Evolutionary conservation across 257 asterid genomes (phyloP), one percentile per base, ranked within the genome.

Genomic region (Hygrophila difformis): DNA sequence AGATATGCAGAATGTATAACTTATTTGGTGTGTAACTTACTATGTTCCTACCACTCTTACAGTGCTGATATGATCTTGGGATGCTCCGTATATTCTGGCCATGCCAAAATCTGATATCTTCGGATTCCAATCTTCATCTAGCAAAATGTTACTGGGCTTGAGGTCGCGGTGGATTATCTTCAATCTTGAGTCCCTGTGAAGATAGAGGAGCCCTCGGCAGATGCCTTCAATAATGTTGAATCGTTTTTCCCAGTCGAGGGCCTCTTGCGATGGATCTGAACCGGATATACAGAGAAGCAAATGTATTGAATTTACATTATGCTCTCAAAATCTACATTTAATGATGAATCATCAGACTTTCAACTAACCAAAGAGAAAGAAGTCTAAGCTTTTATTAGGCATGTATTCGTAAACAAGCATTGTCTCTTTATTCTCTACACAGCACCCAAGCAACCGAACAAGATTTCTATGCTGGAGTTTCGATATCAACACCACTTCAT

Each of bases 71-170:
- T 74, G 68, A 0, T 66, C 60, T 47, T 69, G 78, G 22, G 70
- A 72, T 1, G 67, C 67, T n/a, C 77, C 77, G 26, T 70, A 74
- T 6, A 67, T 66, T 56, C 82, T 70, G 14, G 82, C 82, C 75
- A 74, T 65, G 50, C 82, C 82, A 49, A 74, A 74, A 49, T 74
- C 82, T 8, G 82, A 74, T 61, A 74, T 74, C 54, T 74, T 74
- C 1, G 82, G 78, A 23, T 64, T 60, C 77, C 62, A 62, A 5
- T 70, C 78, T 11, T 57, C 60, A 33, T 66, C 82, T 0, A 74
- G 67, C 17, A 74, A 67, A 59, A 74, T 67, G 51, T 74, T 74
- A 58, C 82, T 74, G 8, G 78, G 72, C 53, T 74, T 74, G 37
- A 74, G 74, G 61, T 74, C 81, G 51, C 81, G 55, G 10, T 74